phyloP scores from a whole-genome alignment of 345 rosid genomes.

The Gynandropsis gynandra region DNA sequence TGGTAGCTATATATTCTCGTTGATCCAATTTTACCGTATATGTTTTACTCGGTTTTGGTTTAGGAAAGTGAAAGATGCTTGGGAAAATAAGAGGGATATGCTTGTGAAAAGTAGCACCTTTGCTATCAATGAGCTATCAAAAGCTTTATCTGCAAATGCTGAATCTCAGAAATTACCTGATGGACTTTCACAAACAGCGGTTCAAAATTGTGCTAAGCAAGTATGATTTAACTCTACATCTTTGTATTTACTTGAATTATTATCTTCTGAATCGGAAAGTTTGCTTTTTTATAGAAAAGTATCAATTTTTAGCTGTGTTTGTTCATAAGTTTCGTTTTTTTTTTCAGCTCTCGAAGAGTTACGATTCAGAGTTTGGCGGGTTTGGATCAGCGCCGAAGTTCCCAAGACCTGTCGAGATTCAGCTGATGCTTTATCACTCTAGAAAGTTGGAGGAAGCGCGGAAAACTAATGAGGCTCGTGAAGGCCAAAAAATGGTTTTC shows the following conservation, averaged over 20 bases:
- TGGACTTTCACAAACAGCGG: conserved; percentile 49
- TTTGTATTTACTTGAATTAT: too few species aligned
- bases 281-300: background rate
- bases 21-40: background rate
- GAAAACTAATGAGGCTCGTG: conserved; percentile 41
- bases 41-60: conserved; percentile 18
- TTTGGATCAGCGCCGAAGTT: conserved; percentile 97
- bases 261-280: too few species aligned
- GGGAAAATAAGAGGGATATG: conserved; percentile 62
- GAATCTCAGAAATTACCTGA: conserved; percentile 51
- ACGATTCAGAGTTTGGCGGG: conserved; percentile 68
- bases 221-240: conserved; percentile 30
- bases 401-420: conserved; percentile 94
- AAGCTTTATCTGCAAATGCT: conserved; percentile 72
- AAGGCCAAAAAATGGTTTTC: conserved; percentile 47
- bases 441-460: conserved; percentile 60
- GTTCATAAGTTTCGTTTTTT: conserved; percentile 4
- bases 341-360: conserved; percentile 65
- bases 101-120: conserved; percentile 67
- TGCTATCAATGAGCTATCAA: conserved; percentile 82
- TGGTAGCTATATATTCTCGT: background rate
- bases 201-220: conserved; percentile 68
- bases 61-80: conserved; percentile 81
- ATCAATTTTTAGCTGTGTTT: background rate
- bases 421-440: conserved; percentile 71